phyloP scores from a whole-genome alignment of 345 rosid genomes.

The Populus davidiana region DNA sequence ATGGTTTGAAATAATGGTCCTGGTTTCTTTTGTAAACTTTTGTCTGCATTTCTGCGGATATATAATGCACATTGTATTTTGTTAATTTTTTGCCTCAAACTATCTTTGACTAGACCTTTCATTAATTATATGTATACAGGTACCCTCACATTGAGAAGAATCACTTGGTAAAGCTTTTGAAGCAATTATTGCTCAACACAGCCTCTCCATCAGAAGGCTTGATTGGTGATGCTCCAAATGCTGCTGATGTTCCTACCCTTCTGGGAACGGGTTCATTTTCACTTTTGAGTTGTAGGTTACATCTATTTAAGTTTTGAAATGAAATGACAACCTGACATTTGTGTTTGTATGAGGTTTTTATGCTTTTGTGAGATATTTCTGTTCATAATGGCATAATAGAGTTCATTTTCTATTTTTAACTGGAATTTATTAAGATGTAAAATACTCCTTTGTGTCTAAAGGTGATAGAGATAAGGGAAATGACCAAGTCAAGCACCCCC shows the following conservation, averaged over 20 bases:
- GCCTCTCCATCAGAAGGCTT: constrained; percentile 50
- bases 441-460: constrained; percentile 25
- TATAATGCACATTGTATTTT: background rate
- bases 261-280: constrained; percentile 85
- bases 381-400: background rate
- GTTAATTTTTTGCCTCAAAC: constrained; percentile 1
- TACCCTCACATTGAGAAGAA: constrained; percentile 78
- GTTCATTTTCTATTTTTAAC: background rate
- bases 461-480: constrained; percentile 47
- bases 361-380: background rate
- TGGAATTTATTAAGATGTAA: constrained; percentile 1
- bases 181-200: constrained; percentile 64
- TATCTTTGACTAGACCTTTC: constrained; percentile 15
- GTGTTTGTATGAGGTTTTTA: background rate
- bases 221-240: constrained; percentile 51
- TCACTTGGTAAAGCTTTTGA: constrained; percentile 94
- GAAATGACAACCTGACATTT: constrained; percentile 12
- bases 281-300: constrained; percentile 75
- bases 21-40: background rate
- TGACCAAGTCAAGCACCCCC: constrained; percentile 45
- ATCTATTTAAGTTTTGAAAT: constrained; percentile 13
- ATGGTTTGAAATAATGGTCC: constrained; percentile 2
- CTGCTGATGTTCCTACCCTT: constrained; percentile 90
- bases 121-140: constrained; percentile 47
- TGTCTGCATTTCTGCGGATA: background rate